Evolutionary conservation across 306 rosid genomes (phyloP).

Genomic region (Quercus rubra): DNA sequence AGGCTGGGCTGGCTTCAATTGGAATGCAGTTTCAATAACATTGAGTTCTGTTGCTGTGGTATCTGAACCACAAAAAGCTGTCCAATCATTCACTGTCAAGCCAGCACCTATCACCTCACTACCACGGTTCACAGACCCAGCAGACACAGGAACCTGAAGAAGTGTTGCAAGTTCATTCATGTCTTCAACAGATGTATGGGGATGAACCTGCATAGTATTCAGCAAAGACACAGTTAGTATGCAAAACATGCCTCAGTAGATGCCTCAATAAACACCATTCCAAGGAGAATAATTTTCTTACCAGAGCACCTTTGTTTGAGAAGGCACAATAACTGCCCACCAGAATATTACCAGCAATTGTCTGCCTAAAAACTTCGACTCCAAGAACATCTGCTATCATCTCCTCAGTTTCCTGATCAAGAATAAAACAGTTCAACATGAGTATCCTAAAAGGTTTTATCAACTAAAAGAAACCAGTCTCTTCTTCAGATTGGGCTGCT

Average conservation of each 20-base stretch:
- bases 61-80: slow-evolving; percentile 90
- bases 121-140: slow-evolving; percentile 88
- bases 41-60: slow-evolving; percentile 94
- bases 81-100: slow-evolving; percentile 87
- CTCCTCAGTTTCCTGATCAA: slow-evolving; percentile 84
- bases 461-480: neutral
- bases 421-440: slow-evolving; percentile 15
- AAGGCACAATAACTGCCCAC: slow-evolving; percentile 90
- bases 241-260: neutral
- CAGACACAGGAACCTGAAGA: slow-evolving; percentile 92
- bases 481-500: neutral
- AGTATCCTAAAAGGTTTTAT: neutral
- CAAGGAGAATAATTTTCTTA: slow-evolving; percentile 24
- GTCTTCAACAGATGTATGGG: slow-evolving; percentile 89
- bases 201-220: slow-evolving; percentile 68
- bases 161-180: slow-evolving; percentile 91
- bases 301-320: slow-evolving; percentile 93
- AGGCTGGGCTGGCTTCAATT: slow-evolving; percentile 83
- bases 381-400: slow-evolving; percentile 92
- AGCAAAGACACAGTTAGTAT: neutral
- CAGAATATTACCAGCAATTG: slow-evolving; percentile 84
- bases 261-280: neutral
- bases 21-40: slow-evolving; percentile 86
- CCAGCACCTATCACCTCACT: slow-evolving; percentile 91
- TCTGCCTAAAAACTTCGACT: slow-evolving; percentile 95